Conservation (phyloP, 106 monocot species). For the Xerophyta viscosa region DNA sequence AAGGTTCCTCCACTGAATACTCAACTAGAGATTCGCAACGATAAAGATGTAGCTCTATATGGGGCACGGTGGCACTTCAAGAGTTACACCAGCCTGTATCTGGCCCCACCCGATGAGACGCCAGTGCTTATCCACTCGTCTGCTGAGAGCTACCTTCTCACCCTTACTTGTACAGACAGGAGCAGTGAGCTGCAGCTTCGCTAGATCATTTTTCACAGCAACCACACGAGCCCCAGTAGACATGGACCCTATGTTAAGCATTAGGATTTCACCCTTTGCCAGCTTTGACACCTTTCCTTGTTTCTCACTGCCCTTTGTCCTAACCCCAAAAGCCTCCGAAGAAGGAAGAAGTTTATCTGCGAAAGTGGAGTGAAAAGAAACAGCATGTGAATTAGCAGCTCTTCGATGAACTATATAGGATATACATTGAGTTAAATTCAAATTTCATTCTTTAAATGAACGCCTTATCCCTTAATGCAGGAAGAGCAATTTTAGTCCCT, state of each 20-base stretch:
- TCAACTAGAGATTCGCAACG: no score
- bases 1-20: no score
- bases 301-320: constrained; percentile 89
- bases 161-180: constrained; percentile 90
- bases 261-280: constrained; percentile 72
- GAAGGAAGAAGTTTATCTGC: constrained; percentile 74
- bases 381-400: no score
- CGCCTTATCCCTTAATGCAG: no score
- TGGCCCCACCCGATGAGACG: constrained; percentile 96
- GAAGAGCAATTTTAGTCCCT: no score
- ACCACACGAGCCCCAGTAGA: constrained; percentile 85
- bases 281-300: constrained; percentile 85
- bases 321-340: constrained; percentile 85
- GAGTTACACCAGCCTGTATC: constrained; percentile 78
- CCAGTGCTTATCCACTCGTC: constrained; percentile 94
- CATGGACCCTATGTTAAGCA: constrained; percentile 97
- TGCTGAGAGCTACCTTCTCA: constrained; percentile 85
- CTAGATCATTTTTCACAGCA: constrained; percentile 82
- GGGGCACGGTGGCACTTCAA: constrained; percentile 63
- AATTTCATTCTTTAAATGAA: no score
- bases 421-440: no score
- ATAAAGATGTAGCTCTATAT: constrained; percentile 5
- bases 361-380: no score
- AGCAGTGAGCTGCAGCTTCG: constrained; percentile 80
- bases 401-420: no score